phyloP scores from a whole-genome alignment of 345 rosid species.

The Crucihimalaya himalaica region DNA sequence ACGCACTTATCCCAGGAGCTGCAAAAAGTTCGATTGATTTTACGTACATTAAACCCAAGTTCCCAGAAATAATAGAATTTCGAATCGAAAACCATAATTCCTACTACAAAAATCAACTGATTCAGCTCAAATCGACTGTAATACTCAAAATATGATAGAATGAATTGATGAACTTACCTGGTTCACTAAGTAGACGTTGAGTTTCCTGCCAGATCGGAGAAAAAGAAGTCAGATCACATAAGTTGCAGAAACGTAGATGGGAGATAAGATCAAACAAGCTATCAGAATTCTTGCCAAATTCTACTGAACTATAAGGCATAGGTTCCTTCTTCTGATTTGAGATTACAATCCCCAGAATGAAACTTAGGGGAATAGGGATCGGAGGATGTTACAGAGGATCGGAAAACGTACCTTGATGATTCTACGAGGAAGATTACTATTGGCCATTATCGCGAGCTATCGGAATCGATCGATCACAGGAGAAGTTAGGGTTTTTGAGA shows the following conservation, averaged over 20 bases:
- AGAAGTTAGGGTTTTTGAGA: conserved; percentile 30
- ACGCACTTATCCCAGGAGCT: conserved; percentile 99
- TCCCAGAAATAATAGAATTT: neutral
- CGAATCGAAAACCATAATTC: neutral
- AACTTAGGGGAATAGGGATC: conserved; percentile 13
- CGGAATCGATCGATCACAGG: conserved; percentile 27
- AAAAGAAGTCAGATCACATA: conserved; percentile 29
- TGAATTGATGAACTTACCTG: conserved; percentile 54
- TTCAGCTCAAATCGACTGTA: conserved; percentile 19
- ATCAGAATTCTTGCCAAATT: neutral
- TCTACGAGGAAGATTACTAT: conserved; percentile 96
- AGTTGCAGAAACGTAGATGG: neutral
- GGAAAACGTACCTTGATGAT: conserved; percentile 82
- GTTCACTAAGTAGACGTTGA: conserved; percentile 98
- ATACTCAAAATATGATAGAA: neutral
- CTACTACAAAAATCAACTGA: neutral
- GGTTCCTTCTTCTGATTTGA: neutral
- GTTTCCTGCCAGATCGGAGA: conserved; percentile 72
- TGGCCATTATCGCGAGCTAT: conserved; percentile 59
- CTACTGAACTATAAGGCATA: neutral
- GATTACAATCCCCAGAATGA: conserved; percentile 9
- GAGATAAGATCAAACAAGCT: neutral
- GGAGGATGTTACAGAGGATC: conserved; percentile 22
- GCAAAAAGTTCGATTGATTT: conserved; percentile 21
- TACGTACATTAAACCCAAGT: neutral